phyloP scores from a whole-genome alignment of 495 filamentous ascomycete genomes.

The Amphirosellinia nigrospora region DNA sequence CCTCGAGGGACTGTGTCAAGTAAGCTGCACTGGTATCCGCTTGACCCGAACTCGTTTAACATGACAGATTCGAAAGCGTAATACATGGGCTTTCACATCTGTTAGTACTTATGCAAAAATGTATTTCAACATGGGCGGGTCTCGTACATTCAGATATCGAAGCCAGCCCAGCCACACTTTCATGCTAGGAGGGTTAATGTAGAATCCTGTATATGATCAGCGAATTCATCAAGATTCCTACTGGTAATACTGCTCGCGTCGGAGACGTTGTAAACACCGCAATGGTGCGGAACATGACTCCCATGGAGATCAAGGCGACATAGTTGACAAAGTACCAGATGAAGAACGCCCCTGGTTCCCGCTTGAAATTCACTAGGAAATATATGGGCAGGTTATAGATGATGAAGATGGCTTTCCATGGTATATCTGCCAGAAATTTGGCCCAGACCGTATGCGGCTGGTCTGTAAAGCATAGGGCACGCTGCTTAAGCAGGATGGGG shows the following conservation, averaged over 20 bases:
- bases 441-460: slow-evolving; percentile 64
- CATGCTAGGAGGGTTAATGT: slow-evolving; percentile 73
- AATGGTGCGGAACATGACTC: slow-evolving; percentile 78
- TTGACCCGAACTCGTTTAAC: slow-evolving; percentile 81
- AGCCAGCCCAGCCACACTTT: slow-evolving; percentile 78
- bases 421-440: slow-evolving; percentile 59
- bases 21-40: slow-evolving; percentile 64
- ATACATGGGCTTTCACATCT: slow-evolving; percentile 59
- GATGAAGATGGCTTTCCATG: slow-evolving; percentile 9
- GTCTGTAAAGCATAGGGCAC: slow-evolving; percentile 63
- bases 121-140: neutral
- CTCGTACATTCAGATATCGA: slow-evolving; percentile 64
- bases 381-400: slow-evolving; percentile 74
- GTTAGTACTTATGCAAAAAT: neutral
- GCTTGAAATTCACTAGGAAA: slow-evolving; percentile 78
- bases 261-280: slow-evolving; percentile 73
- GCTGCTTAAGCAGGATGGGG: slow-evolving; percentile 68
- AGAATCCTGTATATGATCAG: slow-evolving; percentile 85
- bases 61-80: slow-evolving; percentile 89
- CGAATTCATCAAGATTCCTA: slow-evolving; percentile 76
- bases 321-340: slow-evolving; percentile 74
- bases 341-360: slow-evolving; percentile 75
- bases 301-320: slow-evolving; percentile 68
- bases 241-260: slow-evolving; percentile 78
- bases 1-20: slow-evolving; percentile 61